Conservation (phyloP, 768 basidiomycete species). For the Russula sp. region DNA sequence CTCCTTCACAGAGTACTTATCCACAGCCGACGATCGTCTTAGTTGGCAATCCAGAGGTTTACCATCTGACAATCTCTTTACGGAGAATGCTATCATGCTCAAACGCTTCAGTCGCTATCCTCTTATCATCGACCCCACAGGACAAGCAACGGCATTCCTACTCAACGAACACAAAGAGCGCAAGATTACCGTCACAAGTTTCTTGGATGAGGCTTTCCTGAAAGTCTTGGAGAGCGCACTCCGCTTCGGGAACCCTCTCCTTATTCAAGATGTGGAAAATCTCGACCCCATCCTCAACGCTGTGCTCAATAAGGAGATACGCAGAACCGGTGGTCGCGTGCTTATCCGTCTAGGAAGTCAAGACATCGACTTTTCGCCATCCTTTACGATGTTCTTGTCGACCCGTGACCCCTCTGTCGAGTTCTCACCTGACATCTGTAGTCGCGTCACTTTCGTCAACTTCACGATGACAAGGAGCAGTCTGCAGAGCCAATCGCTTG, state of each 20-base stretch:
- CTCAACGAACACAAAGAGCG: slow-evolving; percentile 93
- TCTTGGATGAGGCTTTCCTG: slow-evolving; percentile 97
- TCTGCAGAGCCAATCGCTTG: slow-evolving; percentile 95
- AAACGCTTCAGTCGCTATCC: slow-evolving; percentile 98
- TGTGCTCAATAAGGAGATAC: slow-evolving; percentile 94
- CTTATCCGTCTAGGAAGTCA: slow-evolving; percentile 95
- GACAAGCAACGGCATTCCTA: slow-evolving; percentile 92
- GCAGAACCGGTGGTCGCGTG: slow-evolving; percentile 94
- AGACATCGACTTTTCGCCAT: slow-evolving; percentile 98
- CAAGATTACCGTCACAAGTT: slow-evolving; percentile 97
- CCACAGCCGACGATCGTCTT: slow-evolving; percentile 93
- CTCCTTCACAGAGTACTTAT: slow-evolving; percentile 91
- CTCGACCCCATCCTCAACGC: slow-evolving; percentile 97
- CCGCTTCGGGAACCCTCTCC: slow-evolving; percentile 94
- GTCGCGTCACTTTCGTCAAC: slow-evolving; percentile 93
- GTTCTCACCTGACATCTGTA: slow-evolving; percentile 98
- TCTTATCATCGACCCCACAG: slow-evolving; percentile 95
- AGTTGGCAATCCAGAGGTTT: slow-evolving; percentile 94
- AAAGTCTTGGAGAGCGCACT: slow-evolving; percentile 98
- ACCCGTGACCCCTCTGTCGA: slow-evolving; percentile 97
- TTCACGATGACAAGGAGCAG: slow-evolving; percentile 99
- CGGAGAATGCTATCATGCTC: slow-evolving; percentile 99
- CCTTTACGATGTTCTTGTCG: slow-evolving; percentile 99
- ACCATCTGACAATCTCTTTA: slow-evolving; percentile 94
- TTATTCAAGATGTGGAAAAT: slow-evolving; percentile 97